Base-by-base conservation (phyloP, 1,284 basidiomycete species). In the Moniliophthora roreri region DNA sequence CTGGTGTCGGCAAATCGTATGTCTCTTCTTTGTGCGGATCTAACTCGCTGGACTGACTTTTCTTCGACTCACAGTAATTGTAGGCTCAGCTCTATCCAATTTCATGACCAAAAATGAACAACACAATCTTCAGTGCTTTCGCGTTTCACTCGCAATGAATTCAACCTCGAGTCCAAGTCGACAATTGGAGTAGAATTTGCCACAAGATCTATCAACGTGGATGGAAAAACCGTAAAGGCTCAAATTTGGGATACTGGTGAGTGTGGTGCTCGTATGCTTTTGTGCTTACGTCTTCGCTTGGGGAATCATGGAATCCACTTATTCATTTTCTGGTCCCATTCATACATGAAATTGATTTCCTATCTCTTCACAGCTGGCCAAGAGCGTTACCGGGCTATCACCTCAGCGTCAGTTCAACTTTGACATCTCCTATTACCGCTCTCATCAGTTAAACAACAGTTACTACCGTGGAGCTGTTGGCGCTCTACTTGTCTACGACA, bases 121-220 rank as follows among this genome's bases (percentile, higher is more conserved):
- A 11, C 46, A 20, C 44, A 38, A 39, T 39, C 34, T 21, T 18
- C 64, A 90, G 87, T 90, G 70, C 87, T 91, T 64, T 89, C 93
- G 74, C 92, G 95, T 70, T 99, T 99, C 85, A 99, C 96, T 60
- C 87, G 96, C 62, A 98, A 98, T 70, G 96, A 98, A 76, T 99
- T 99, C 85, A 97, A 96, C 78, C 84, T 97, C 66, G 96, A 99
- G 69, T 95, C 93, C 57, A 98, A 98, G 78, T 97, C 95, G 58
- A 99, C 96, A 20, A 99, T 99, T 71, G 96, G 96, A 55, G 97
- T 99, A 65, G 97, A 99, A 74, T 99, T 99, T 68, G 96, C 96
- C 8, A 98, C 96, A 47, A 85, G 97, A 66, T 94, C 93, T 47
- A 94, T 96, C 71, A 90, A 84, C 60, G 93, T 98, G 15, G 96